Percentiles rank a stretch among this genome's conserved stretches.
These are phyloP conservation scores for Mucor sp. DNA, from an alignment of 371 early-diverging fungal species.

Conservation along the genomic window DNA sequence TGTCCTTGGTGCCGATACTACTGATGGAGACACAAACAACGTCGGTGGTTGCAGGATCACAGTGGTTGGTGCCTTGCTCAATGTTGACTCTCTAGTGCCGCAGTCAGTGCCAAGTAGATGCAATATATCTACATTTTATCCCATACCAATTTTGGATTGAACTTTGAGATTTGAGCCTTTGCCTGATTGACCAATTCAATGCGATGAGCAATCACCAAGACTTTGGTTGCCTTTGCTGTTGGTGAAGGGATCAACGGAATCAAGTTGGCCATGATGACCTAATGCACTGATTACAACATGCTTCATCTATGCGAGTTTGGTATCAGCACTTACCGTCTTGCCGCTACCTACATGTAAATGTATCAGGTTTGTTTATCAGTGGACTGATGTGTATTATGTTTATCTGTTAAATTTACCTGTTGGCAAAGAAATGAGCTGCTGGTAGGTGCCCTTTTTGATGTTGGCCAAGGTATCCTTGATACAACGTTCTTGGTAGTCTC, in stretches of 20 bases:
- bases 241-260: constrained; percentile 70
- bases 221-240: constrained; percentile 68
- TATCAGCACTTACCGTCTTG: constrained; percentile 66
- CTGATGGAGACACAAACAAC: constrained; percentile 83
- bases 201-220: constrained; percentile 85
- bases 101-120: too few species aligned
- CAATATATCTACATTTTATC: too few species aligned
- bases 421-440: background rate
- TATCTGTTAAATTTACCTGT: background rate
- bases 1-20: constrained; percentile 58
- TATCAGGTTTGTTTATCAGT: background rate
- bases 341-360: constrained; percentile 67
- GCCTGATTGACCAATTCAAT: constrained; percentile 88
- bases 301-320: too few species aligned
- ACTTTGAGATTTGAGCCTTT: constrained; percentile 58
- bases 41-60: constrained; percentile 60
- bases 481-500: background rate
- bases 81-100: constrained; percentile 52
- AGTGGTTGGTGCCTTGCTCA: constrained; percentile 65
- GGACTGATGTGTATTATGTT: background rate
- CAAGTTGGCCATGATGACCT: constrained; percentile 85
- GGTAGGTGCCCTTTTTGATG: background rate
- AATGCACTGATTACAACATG: background rate
- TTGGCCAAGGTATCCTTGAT: background rate
- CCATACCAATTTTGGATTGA: constrained; percentile 61